Conservation (phyloP, 1,284 basidiomycete species). For the Moniliella sp. region DNA sequence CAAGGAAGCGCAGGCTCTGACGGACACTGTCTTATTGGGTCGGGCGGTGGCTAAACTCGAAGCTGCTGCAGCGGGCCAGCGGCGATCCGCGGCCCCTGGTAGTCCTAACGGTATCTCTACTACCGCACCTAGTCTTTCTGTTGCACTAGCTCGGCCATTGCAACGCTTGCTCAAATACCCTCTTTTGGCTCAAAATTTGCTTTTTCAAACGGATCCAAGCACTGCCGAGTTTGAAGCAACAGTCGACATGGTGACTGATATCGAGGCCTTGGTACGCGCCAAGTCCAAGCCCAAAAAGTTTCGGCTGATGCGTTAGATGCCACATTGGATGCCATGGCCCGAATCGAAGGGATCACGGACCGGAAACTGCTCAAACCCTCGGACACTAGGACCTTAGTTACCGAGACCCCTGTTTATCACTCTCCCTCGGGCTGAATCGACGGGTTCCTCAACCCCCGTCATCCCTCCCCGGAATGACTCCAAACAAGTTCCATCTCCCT, state of each 20-base stretch:
- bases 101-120: too few species aligned
- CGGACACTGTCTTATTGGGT: constrained; percentile 18
- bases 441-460: constrained; percentile 2
- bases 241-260: constrained; percentile 81
- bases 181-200: constrained; percentile 81
- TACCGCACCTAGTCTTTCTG: too few species aligned
- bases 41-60: constrained; percentile 20
- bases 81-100: too few species aligned
- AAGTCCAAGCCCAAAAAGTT: constrained; percentile 95
- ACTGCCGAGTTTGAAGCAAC: constrained; percentile 92
- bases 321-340: constrained; percentile 75
- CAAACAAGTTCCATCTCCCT: background rate
- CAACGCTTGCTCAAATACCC: constrained; percentile 90
- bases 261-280: constrained; percentile 76
- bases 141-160: too few species aligned
- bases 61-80: too few species aligned
- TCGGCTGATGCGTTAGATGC: constrained; percentile 81
- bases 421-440: constrained; percentile 21
- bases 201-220: constrained; percentile 63
- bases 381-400: constrained; percentile 60
- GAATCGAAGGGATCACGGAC: constrained; percentile 60
- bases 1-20: constrained; percentile 17
- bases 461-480: background rate
- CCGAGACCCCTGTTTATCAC: constrained; percentile 46
- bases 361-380: constrained; percentile 56